phyloP scores from a whole-genome alignment of 331 rosid genomes.

The Dryas integrifolia region DNA sequence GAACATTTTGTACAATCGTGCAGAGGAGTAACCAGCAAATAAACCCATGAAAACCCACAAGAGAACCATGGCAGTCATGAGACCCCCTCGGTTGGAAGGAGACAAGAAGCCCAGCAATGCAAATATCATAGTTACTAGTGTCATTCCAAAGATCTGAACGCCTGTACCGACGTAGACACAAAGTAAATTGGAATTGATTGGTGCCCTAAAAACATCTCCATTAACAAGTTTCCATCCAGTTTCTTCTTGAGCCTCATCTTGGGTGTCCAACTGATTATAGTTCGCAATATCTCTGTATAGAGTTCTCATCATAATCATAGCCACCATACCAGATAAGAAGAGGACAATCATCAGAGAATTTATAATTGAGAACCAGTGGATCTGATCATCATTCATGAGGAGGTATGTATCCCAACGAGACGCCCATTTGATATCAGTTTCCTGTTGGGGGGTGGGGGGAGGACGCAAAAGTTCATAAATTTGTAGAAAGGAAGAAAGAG shows the following conservation, averaged over 20 bases:
- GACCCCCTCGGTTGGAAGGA: slow-evolving; percentile 98
- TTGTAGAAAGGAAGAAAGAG: slow-evolving; percentile 5
- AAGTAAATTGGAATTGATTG: slow-evolving; percentile 79
- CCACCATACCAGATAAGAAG: slow-evolving; percentile 99
- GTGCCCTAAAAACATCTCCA: slow-evolving; percentile 93
- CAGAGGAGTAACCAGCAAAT: slow-evolving; percentile 93
- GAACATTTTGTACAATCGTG: slow-evolving; percentile 96
- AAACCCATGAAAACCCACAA: slow-evolving; percentile 99
- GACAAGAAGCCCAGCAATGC: slow-evolving; percentile 94
- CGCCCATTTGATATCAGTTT: slow-evolving; percentile 97
- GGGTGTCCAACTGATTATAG: slow-evolving; percentile 95
- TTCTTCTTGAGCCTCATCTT: slow-evolving; percentile 99
- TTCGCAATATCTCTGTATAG: slow-evolving; percentile 94
- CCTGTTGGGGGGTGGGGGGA: slow-evolving; percentile 37
- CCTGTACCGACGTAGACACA: slow-evolving; percentile 97
- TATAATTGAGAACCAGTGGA: slow-evolving; percentile 98
- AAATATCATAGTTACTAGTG: slow-evolving; percentile 95
- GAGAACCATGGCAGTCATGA: slow-evolving; percentile 99
- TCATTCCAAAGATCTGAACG: slow-evolving; percentile 90
- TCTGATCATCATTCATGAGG: slow-evolving; percentile 99
- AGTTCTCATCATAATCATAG: slow-evolving; percentile 99
- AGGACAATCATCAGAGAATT: slow-evolving; percentile 99
- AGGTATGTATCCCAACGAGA: slow-evolving; percentile 99
- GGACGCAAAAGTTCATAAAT: slow-evolving; percentile 7
- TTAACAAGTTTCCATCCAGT: slow-evolving; percentile 99